Percentiles rank a stretch among this genome's conserved stretches.
Conservation (phyloP, 768 basidiomycete species). For the Boletus pseudo-olivaceus region DNA sequence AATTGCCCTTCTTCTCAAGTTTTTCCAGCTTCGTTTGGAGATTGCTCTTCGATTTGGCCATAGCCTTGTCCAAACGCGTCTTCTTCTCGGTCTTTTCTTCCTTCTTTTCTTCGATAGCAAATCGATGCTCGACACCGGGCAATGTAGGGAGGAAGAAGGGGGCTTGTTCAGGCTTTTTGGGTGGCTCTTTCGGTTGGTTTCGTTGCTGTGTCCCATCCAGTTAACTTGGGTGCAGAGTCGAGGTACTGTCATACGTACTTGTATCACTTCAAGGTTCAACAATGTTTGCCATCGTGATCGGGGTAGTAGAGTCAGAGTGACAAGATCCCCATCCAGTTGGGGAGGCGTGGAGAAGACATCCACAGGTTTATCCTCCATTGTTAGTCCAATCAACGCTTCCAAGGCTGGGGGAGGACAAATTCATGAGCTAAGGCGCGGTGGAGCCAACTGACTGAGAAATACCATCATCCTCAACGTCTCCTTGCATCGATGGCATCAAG, state of each 20-base stretch:
- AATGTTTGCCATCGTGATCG: slow-evolving; percentile 94
- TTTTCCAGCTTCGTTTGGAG: slow-evolving; percentile 63
- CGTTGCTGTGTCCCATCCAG: slow-evolving; percentile 56
- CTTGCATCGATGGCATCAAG: slow-evolving; percentile 81
- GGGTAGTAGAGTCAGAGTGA: slow-evolving; percentile 89
- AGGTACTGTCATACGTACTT: slow-evolving; percentile 44
- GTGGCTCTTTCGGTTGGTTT: slow-evolving; percentile 94
- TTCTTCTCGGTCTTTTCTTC: slow-evolving; percentile 36
- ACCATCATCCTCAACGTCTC: slow-evolving; percentile 78
- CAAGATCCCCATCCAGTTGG: slow-evolving; percentile 84
- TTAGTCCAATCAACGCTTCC: slow-evolving; percentile 64
- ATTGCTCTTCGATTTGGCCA: slow-evolving; percentile 55
- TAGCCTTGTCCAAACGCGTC: slow-evolving; percentile 51
- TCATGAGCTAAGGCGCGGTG: slow-evolving; percentile 4
- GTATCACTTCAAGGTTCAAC: slow-evolving; percentile 93
- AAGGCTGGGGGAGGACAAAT: slow-evolving; percentile 44
- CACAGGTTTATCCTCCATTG: slow-evolving; percentile 53
- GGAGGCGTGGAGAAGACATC: slow-evolving; percentile 84
- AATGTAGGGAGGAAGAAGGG: slow-evolving; percentile 97
- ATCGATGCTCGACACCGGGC: slow-evolving; percentile 81
- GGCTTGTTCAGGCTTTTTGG: slow-evolving; percentile 91
- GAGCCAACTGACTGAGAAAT: slow-evolving; percentile 12
- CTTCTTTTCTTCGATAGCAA: slow-evolving; percentile 53
- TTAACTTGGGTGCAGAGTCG: background rate
- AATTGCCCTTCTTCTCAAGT: slow-evolving; percentile 56